Percentiles rank a stretch among this genome's conserved stretches.
Conservation (phyloP, 495 filamentous ascomycete genomes). For the Lepidopterella palustris region DNA sequence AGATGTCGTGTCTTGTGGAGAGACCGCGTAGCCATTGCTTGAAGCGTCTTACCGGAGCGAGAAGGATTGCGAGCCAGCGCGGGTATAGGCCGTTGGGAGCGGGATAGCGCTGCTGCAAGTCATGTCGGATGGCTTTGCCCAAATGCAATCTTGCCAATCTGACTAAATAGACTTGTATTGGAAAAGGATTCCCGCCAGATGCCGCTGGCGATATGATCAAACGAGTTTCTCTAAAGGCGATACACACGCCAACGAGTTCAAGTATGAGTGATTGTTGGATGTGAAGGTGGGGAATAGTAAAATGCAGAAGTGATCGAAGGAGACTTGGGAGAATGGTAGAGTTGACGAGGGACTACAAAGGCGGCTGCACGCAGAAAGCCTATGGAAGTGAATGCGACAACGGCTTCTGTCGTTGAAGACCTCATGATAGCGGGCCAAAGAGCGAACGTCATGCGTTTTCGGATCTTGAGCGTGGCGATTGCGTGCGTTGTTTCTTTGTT, state of each 20-base stretch:
- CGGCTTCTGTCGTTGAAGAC: neutral
- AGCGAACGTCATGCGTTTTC: neutral
- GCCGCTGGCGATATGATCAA: neutral
- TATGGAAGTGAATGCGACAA: neutral
- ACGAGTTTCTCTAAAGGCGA: neutral
- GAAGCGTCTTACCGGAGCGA: slow-evolving; percentile 1
- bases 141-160: too few relatives aligned
- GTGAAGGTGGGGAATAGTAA: neutral
- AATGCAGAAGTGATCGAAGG: neutral
- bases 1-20: neutral
- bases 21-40: neutral
- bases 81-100: neutral
- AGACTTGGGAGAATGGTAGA: neutral
- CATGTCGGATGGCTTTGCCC: neutral
- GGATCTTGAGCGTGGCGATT: neutral
- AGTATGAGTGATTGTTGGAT: too few relatives aligned
- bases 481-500: slow-evolving; percentile 1
- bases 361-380: neutral
- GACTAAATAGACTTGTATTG: too few relatives aligned
- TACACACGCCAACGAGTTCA: neutral
- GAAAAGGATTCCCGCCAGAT: too few relatives aligned
- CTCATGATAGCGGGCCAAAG: neutral
- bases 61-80: neutral
- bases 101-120: neutral
- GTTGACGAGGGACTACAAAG: neutral